A percentile compares a stretch with the other conserved stretches of the same genome.
Evolutionary conservation across 1,139 yeast species (phyloP).

Genomic region (Oligophagozyma castellii): DNA sequence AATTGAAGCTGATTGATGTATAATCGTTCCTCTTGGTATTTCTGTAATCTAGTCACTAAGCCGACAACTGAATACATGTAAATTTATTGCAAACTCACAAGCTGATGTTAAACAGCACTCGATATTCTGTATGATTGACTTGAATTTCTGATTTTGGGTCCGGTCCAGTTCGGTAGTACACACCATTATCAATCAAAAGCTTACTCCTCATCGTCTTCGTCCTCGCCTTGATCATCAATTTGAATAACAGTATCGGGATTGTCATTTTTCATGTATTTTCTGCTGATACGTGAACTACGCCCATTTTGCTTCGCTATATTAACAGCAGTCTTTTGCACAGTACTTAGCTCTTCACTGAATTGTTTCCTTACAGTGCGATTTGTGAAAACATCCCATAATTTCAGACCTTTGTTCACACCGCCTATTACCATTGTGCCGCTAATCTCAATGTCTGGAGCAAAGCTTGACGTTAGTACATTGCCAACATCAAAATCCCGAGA

Average conservation of each 20-base stretch:
- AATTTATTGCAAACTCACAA: no score
- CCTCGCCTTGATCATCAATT: slow-evolving; percentile 49
- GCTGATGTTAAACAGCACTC: no score
- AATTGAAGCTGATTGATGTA: no score
- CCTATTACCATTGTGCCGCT: slow-evolving; percentile 78
- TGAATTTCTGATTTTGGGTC: no score
- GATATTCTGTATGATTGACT: no score
- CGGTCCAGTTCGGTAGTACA: background rate
- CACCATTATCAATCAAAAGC: background rate
- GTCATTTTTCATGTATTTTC: slow-evolving; percentile 42
- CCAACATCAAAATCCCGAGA: slow-evolving; percentile 93
- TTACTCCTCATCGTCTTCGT: slow-evolving; percentile 32
- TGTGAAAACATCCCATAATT: slow-evolving; percentile 85
- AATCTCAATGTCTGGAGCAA: slow-evolving; percentile 80
- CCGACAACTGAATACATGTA: no score
- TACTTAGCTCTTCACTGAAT: slow-evolving; percentile 44
- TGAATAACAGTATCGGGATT: slow-evolving; percentile 43
- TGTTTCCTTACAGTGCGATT: slow-evolving; percentile 65
- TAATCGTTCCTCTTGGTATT: no score
- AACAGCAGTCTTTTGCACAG: slow-evolving; percentile 43
- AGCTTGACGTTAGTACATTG: slow-evolving; percentile 69
- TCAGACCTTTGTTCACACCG: slow-evolving; percentile 74
- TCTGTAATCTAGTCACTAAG: no score
- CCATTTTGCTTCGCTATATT: slow-evolving; percentile 41
- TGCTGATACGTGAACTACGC: slow-evolving; percentile 57